Percentiles rank a stretch among this genome's conserved stretches.
phyloP scores from a whole-genome alignment of 192 early-diverging fungal species.

The Podila clonocystis region DNA sequence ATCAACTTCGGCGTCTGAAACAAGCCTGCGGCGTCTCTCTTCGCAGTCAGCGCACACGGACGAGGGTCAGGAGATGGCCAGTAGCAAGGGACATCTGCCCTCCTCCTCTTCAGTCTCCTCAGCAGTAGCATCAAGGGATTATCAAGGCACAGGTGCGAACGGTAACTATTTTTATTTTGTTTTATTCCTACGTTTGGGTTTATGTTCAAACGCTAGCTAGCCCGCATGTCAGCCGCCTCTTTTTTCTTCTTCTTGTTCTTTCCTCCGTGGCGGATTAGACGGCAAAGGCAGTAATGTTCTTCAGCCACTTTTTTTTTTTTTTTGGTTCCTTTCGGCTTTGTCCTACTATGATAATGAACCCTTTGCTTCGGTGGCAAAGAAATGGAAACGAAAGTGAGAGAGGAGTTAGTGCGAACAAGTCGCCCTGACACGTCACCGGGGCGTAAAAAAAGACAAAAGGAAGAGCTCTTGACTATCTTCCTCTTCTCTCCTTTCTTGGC shows the following conservation, averaged over 20 bases:
- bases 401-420: no score
- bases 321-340: background rate
- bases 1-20: conserved; percentile 1
- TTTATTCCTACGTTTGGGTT: no score
- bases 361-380: no score
- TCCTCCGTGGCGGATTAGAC: background rate
- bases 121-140: background rate
- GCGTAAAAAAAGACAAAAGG: background rate
- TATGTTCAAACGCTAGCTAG: no score
- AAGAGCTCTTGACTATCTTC: background rate
- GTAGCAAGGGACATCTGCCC: background rate
- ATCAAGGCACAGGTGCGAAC: conserved; percentile 4
- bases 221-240: background rate
- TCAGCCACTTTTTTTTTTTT: background rate
- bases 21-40: background rate
- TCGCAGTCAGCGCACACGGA: background rate
- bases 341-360: no score
- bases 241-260: background rate
- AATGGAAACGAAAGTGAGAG: no score
- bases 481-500: background rate
- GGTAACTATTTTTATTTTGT: background rate
- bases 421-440: background rate
- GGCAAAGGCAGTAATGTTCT: background rate
- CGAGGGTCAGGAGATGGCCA: background rate
- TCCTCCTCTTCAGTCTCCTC: background rate